Base-by-base conservation (phyloP, 129 eudicot species). In the Saposhnikovia divaricata region DNA sequence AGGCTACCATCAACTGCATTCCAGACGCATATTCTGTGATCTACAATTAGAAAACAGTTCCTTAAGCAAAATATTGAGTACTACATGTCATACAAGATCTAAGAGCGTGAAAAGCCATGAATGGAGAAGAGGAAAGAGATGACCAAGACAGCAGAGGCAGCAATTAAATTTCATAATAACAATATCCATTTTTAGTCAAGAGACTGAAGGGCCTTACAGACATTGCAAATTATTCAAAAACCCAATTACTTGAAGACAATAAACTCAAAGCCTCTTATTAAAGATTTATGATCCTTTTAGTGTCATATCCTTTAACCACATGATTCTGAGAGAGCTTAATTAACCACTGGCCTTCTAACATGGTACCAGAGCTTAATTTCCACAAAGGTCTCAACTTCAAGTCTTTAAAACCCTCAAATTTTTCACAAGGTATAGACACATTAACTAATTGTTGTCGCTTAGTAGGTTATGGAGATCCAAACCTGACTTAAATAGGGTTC, bases 1-100 rank as follows among this genome's bases (percentile, higher is more conserved):
- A 95, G 82, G 89, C 99, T 90, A 61, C 99, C 99, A 89, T 95
- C 99, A 83, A 88, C 89, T 74, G 97, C 99, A 89, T 95, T 95
- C 99, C 99, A 95, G 37, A 92, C 99, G 81, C 99, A 95, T 77
- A 95, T 95, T 89, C 99, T 95, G 91, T 96, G 89, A 90, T 95
- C 97, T 95, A 91, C 85, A 87, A 9, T 70, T 27, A 66, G 34
- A 74, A 47, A 65, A 69, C 38, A 40, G 39, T 76, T 34, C 50
- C 9, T 0, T 57, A 12, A 40, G 80, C 53, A 37, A 57, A 50
- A 38, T 50, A 50, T 40, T 53, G 45, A n/a, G 7, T 14, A 68
- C 3, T 11, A 12, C 38, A 27, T 27, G 70, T 63, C 70, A 25
- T 63, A 18, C 38, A 70, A 70, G 46, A 70, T 70, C 4, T 1